Evolutionary conservation across 2,329 filamentous ascomycete genomes (phyloP), one percentile per base, ranked within the genome.

Genomic region (Penicillium sclerotigenum): DNA sequence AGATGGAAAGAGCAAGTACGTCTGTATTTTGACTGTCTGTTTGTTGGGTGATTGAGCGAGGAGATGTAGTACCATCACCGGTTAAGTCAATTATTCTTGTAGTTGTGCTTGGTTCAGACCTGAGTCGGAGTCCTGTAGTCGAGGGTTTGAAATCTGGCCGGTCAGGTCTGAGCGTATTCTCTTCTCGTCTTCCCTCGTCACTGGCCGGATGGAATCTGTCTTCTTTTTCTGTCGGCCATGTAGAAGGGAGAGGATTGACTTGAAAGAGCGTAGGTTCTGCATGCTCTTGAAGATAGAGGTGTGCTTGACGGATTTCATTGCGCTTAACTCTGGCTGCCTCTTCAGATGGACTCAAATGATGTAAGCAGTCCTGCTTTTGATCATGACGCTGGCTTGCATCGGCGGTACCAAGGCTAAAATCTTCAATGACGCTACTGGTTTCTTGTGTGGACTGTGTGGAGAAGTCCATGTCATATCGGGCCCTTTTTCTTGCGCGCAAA

Each of bases 191-290:
- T n/a, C 22, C 28, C 10, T 46, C 20, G 3, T 31, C 52, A 55
- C n/a, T 38, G 28, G 22, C 31, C 14, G 2, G 33, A 20, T 18
- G n/a, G 24, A 51, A 47, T 10, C 11, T 47, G 16, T 56, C 51
- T 49, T 58, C 57, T 41, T 56, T 37, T 20, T 59, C 59, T 22
- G 59, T 59, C 4, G 60, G 51, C 62, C 63, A 71, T 14, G 68
- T 65, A 4, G 67, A 65, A 4, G 71, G 70, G 13, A 72, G 66
- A 33, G 65, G 51, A 2, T 62, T 67, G 16, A 71, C 58, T n/a
- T 66, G 54, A 14, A 70, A 60, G 6, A 50, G n/a, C 14, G 22
- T 37, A 4, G 58, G 56, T 4, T 66, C 58, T n/a, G 59, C 50
- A n/a, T 64, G 53, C 2, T 58, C 52, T 20, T 64, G 59, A 2